A percentile compares a stretch with the other conserved stretches of the same genome.
phyloP scores from a whole-genome alignment of 148 eudicot species.

The Vaccinium corymbosum region DNA sequence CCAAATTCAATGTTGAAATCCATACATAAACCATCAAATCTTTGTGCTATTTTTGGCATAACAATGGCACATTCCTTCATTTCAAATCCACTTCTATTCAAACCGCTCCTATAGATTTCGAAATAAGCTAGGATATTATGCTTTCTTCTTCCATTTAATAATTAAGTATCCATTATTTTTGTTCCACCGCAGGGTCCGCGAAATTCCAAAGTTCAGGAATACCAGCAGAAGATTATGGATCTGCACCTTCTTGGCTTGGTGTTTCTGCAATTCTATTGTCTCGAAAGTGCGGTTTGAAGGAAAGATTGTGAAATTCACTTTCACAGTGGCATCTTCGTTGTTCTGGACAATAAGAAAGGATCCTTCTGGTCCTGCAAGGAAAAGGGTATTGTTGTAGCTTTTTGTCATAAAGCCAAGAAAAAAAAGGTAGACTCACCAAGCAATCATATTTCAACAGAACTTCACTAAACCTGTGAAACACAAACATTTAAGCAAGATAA shows the following conservation, averaged over 20 bases:
- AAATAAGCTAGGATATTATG: too few relatives aligned
- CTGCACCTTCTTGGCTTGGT: conserved; percentile 15
- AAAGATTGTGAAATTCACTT: neutral
- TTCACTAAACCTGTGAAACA: neutral
- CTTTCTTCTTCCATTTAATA: too few relatives aligned
- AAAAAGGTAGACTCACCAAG: neutral
- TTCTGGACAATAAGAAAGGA: conserved; percentile 12
- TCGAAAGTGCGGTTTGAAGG: neutral
- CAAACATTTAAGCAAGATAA: too few relatives aligned
- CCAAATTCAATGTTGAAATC: neutral
- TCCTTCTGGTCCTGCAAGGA: conserved; percentile 15
- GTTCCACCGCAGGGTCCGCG: neutral
- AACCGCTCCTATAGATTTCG: too few relatives aligned
- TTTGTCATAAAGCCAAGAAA: neutral
- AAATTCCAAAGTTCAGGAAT: neutral
- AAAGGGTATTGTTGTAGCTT: neutral
- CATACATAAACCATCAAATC: too few relatives aligned
- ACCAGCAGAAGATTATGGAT: neutral
- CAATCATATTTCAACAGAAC: neutral
- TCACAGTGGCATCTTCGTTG: conserved; percentile 7
- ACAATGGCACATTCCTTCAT: too few relatives aligned
- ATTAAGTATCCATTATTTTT: neutral
- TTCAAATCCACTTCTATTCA: too few relatives aligned
- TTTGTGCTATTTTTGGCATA: neutral
- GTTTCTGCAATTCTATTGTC: conserved; percentile 3